phyloP scores from a whole-genome alignment of 441 rosid genomes.

The Biscutella laevigata region DNA sequence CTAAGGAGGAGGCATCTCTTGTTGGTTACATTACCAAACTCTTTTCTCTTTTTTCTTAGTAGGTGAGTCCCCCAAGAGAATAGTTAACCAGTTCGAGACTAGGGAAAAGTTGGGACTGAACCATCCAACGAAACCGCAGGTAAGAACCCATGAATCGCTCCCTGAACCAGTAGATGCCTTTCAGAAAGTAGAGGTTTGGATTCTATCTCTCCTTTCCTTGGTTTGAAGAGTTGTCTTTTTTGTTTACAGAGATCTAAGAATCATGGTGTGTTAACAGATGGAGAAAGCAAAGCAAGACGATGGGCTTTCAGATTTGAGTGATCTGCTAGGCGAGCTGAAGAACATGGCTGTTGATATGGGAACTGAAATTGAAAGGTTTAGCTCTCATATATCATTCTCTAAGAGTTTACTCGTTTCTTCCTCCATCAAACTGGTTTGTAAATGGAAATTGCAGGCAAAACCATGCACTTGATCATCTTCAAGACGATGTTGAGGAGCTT shows the following conservation, averaged over 20 bases:
- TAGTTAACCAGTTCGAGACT: conserved; percentile 38
- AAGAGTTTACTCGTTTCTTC: neutral
- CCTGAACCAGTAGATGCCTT: conserved; percentile 38
- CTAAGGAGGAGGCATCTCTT: neutral
- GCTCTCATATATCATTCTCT: neutral
- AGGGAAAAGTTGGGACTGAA: conserved; percentile 57
- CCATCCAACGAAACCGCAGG: conserved; percentile 29
- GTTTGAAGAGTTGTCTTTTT: neutral
- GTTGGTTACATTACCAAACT: neutral
- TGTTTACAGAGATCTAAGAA: neutral
- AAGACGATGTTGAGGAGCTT: conserved; percentile 66
- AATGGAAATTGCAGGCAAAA: conserved; percentile 51
- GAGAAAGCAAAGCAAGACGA: conserved; percentile 85
- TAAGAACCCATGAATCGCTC: conserved; percentile 25
- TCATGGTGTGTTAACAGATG: conserved; percentile 34
- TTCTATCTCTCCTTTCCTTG: neutral
- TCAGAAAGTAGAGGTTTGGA: conserved; percentile 58
- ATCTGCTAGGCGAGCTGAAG: conserved; percentile 68
- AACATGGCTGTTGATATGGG: conserved; percentile 88
- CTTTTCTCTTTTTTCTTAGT: neutral
- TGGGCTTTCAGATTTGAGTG: conserved; percentile 59
- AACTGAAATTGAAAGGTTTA: conserved; percentile 67
- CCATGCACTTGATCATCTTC: conserved; percentile 45
- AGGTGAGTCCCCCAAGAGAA: conserved; percentile 43
- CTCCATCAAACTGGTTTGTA: neutral